Percentiles rank a stretch among this genome's conserved stretches.
Conservation (phyloP, 306 rosid genomes). For the Abrus precatorius region DNA sequence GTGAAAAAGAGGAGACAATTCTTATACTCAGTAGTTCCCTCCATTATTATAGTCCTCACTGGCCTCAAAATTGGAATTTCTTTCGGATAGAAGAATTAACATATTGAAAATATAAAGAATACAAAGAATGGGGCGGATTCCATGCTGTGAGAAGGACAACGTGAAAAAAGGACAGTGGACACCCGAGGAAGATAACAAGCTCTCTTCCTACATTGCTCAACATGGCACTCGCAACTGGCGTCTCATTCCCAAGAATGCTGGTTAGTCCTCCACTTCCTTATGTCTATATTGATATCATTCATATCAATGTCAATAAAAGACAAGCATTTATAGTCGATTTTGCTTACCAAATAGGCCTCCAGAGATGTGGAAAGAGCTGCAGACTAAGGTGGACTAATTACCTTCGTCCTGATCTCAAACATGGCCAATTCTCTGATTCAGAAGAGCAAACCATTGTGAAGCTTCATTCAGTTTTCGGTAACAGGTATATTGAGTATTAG, state of each 20-base stretch:
- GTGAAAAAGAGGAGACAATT: constrained; percentile 44
- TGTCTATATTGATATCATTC: not conserved
- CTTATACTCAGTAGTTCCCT: constrained; percentile 29
- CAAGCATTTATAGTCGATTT: not conserved
- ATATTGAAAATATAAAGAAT: constrained; percentile 7
- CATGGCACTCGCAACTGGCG: constrained; percentile 64
- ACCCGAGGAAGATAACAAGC: constrained; percentile 96
- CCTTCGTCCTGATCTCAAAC: constrained; percentile 93
- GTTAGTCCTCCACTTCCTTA: not conserved
- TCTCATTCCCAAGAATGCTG: constrained; percentile 56
- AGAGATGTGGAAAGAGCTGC: constrained; percentile 94
- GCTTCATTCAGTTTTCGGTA: constrained; percentile 91
- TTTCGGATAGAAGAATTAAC: constrained; percentile 30
- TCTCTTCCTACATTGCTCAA: constrained; percentile 73
- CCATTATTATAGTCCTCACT: constrained; percentile 42
- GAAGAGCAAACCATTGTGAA: constrained; percentile 94
- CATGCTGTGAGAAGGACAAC: constrained; percentile 87
- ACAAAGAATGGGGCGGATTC: constrained; percentile 83
- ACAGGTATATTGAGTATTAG: constrained; percentile 59
- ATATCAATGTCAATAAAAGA: not conserved
- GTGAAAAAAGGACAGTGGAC: constrained; percentile 94
- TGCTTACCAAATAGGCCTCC: constrained; percentile 63
- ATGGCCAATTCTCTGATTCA: constrained; percentile 80
- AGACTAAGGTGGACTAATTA: constrained; percentile 90
- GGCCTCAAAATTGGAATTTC: constrained; percentile 12